phyloP scores from a whole-genome alignment of 768 basidiomycete species.

The Suillus variegatus region DNA sequence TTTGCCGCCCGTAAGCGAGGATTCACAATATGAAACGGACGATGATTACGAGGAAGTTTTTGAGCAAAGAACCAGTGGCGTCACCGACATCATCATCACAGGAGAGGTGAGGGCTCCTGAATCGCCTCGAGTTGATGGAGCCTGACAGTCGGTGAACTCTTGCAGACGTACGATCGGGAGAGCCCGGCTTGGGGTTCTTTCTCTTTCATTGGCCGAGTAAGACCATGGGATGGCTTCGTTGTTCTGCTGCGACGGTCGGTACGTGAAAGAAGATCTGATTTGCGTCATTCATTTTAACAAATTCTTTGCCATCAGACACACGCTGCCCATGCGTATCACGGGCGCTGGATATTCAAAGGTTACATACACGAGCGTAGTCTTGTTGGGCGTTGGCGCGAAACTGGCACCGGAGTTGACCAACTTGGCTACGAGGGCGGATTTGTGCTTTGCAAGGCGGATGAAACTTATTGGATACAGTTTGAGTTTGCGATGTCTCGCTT shows the following conservation, averaged over 20 bases:
- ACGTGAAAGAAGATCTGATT: conserved; percentile 19
- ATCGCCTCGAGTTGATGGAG: not conserved
- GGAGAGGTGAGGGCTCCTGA: conserved; percentile 42
- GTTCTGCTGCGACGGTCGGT: conserved; percentile 49
- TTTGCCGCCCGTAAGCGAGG: conserved; percentile 12
- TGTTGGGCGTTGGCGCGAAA: conserved; percentile 58
- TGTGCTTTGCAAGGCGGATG: conserved; percentile 39
- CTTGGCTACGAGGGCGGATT: conserved; percentile 56
- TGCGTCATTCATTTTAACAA: conserved; percentile 7
- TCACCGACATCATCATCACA: conserved; percentile 54
- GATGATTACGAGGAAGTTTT: conserved; percentile 43
- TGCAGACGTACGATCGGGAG: conserved; percentile 43
- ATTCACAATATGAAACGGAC: conserved; percentile 26
- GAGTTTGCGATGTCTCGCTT: not conserved
- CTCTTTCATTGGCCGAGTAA: conserved; percentile 47
- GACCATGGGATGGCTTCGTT: conserved; percentile 53
- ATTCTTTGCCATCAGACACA: conserved; percentile 33
- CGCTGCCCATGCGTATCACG: conserved; percentile 30
- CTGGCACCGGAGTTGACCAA: conserved; percentile 37
- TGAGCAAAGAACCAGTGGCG: conserved; percentile 39
- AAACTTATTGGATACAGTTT: conserved; percentile 5
- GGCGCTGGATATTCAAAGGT: conserved; percentile 54
- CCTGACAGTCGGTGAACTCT: not conserved
- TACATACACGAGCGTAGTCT: conserved; percentile 51
- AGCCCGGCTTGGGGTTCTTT: conserved; percentile 53